These are phyloP conservation scores for Chaetomium olivaceum DNA, from an alignment of 2,329 filamentous ascomycete genomes.

Conservation along the genomic window DNA sequence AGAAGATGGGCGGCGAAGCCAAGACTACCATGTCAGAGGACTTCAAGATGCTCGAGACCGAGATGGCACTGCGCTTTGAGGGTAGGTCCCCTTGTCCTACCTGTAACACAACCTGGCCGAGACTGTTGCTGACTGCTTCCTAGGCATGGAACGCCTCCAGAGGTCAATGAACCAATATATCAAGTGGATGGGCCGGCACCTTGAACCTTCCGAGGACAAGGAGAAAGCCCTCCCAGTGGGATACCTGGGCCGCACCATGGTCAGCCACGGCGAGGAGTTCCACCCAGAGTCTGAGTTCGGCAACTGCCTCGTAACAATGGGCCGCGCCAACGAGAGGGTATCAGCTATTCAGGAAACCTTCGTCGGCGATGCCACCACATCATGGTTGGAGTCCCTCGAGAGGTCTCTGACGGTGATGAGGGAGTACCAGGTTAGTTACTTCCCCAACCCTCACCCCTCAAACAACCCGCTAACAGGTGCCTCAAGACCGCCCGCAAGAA, in stretches of 20 bases:
- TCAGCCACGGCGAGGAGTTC: constrained; percentile 87
- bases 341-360: constrained; percentile 84
- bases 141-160: constrained; percentile 89
- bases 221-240: constrained; percentile 81
- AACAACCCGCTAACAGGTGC: constrained; percentile 21
- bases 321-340: constrained; percentile 84
- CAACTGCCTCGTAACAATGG: constrained; percentile 76
- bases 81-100: constrained; percentile 55
- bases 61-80: constrained; percentile 87
- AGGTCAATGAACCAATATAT: constrained; percentile 82
- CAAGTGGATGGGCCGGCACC: constrained; percentile 83
- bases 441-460: background rate
- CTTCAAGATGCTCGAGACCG: constrained; percentile 84
- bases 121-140: constrained; percentile 17
- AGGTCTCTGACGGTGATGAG: constrained; percentile 92
- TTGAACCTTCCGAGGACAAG: constrained; percentile 76
- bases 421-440: constrained; percentile 79
- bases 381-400: constrained; percentile 91
- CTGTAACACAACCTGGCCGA: background rate
- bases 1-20: constrained; percentile 90
- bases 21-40: constrained; percentile 86
- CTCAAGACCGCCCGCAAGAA: constrained; percentile 79
- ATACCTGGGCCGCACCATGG: constrained; percentile 82
- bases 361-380: constrained; percentile 71
- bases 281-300: constrained; percentile 89